Percentiles rank a stretch among this genome's conserved stretches.
These are phyloP conservation scores for Dichomitus squalens DNA, from an alignment of 1,284 basidiomycete genomes.

Conservation along the genomic window DNA sequence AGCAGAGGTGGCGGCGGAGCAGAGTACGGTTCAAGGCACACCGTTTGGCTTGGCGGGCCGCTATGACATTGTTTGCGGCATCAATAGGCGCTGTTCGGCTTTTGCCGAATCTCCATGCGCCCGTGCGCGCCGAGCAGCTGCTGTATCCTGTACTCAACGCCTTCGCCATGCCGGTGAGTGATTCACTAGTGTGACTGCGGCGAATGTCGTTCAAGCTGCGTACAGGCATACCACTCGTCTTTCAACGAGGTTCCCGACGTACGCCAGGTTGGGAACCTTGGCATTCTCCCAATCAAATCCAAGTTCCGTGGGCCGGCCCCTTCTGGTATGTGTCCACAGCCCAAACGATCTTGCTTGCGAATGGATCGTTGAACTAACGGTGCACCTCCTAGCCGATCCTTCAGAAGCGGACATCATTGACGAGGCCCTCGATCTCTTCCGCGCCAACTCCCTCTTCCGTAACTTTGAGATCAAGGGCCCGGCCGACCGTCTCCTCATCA, in stretches of 20 bases:
- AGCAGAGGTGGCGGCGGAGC: too few species aligned
- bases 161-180: conserved; percentile 60
- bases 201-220: neutral
- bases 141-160: neutral
- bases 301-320: conserved; percentile 92
- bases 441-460: conserved; percentile 98
- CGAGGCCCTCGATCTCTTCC: conserved; percentile 96
- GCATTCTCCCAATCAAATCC: conserved; percentile 90
- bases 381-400: conserved; percentile 62
- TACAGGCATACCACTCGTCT: conserved; percentile 93
- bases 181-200: neutral
- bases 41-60: too few species aligned
- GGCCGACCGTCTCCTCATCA: conserved; percentile 94
- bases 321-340: conserved; percentile 51
- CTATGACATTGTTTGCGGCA: neutral
- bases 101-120: conserved; percentile 9
- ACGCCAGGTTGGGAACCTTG: conserved; percentile 88
- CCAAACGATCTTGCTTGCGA: neutral
- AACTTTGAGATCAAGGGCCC: conserved; percentile 99
- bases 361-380: neutral
- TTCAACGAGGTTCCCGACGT: conserved; percentile 88
- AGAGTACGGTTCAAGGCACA: too few species aligned
- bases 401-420: conserved; percentile 90
- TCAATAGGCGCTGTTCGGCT: neutral
- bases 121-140: too few species aligned